These are phyloP conservation scores for Penicillium alfredii DNA, from an alignment of 495 filamentous ascomycete species.

Conservation along the genomic window DNA sequence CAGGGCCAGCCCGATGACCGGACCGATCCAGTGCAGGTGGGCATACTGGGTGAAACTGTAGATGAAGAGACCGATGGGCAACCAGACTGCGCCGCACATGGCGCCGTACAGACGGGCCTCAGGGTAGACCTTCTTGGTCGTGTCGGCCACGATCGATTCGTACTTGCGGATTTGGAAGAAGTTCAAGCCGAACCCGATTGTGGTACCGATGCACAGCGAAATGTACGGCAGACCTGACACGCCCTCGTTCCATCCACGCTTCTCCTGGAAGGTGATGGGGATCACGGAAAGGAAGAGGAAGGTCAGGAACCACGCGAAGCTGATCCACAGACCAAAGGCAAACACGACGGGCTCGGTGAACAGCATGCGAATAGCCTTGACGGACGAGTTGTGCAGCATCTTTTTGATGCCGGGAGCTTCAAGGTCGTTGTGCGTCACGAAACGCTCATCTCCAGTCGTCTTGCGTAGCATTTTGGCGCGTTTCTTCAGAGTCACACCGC, in stretches of 20 bases:
- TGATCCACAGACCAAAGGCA: conserved; percentile 67
- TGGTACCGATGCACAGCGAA: conserved; percentile 57
- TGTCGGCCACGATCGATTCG: conserved; percentile 53
- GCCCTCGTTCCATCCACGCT: conserved; percentile 60
- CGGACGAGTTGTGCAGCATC: conserved; percentile 37
- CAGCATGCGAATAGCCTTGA: conserved; percentile 60
- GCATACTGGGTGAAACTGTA: conserved; percentile 72
- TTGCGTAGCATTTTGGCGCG: conserved; percentile 52
- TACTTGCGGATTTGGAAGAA: conserved; percentile 51
- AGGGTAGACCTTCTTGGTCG: conserved; percentile 46
- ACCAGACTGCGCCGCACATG: conserved; percentile 62
- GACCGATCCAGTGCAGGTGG: conserved; percentile 57
- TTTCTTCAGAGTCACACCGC: conserved; percentile 48
- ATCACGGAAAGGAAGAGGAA: conserved; percentile 72
- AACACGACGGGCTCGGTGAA: conserved; percentile 70
- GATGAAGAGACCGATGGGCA: conserved; percentile 67
- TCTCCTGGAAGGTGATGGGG: conserved; percentile 67
- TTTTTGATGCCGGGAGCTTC: conserved; percentile 32
- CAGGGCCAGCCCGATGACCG: conserved; percentile 47
- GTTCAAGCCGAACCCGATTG: conserved; percentile 57
- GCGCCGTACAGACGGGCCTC: conserved; percentile 56
- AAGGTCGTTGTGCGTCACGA: conserved; percentile 60
- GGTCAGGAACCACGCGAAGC: conserved; percentile 63
- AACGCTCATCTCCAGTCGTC: conserved; percentile 57
- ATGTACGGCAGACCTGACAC: conserved; percentile 72